Conservation (phyloP, 148 eudicot species). For the Chenopodium formosanum region DNA sequence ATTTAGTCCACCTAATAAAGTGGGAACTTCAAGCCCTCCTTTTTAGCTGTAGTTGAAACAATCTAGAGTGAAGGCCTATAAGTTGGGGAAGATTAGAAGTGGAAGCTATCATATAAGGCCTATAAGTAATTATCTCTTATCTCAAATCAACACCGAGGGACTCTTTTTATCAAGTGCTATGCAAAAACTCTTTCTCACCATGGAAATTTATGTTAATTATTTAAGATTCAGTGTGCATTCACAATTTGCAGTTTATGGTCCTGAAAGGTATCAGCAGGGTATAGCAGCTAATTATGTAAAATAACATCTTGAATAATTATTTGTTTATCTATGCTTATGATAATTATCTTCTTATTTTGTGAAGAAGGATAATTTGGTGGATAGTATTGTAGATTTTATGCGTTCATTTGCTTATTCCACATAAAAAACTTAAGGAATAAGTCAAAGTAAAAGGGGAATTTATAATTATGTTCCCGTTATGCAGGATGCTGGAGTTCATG, state of each 20-base stretch:
- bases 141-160: neutral
- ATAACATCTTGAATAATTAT: neutral
- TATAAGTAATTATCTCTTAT: neutral
- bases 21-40: too few species aligned
- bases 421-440: neutral
- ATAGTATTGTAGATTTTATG: neutral
- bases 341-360: neutral
- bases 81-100: too few species aligned
- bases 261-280: neutral
- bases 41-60: too few species aligned
- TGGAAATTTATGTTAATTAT: neutral
- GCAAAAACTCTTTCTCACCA: neutral
- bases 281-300: neutral
- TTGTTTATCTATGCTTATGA: neutral
- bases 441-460: neutral
- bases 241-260: neutral
- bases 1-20: too few species aligned
- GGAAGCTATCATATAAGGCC: too few species aligned
- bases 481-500: constrained; percentile 99
- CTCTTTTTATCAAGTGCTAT: too few species aligned
- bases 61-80: too few species aligned
- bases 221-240: neutral
- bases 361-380: neutral
- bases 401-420: neutral
- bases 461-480: constrained; percentile 8